Evolutionary conservation across 139 green algal species (phyloP).

Genomic region (Cymbomonas tetramitiformis): DNA sequence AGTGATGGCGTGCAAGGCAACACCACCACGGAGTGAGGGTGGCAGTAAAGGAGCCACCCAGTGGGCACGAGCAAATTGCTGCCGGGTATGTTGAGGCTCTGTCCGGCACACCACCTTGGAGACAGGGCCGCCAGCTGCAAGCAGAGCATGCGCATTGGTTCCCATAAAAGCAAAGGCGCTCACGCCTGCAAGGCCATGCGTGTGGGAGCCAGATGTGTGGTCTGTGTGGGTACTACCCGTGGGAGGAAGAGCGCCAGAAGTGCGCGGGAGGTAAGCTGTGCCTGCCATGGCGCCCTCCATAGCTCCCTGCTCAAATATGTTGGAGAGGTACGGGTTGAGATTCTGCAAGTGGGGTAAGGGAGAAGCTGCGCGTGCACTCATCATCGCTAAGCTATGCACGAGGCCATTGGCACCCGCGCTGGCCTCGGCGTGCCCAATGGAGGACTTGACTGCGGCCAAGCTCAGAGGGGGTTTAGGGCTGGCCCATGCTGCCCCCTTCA

Average conservation of each 20-base stretch:
- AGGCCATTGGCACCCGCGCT: conserved; percentile 55
- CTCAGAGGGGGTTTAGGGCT: conserved; percentile 30
- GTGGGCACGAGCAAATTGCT: no score
- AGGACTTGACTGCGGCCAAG: conserved; percentile 59
- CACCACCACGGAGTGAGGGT: no score
- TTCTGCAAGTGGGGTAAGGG: conserved; percentile 24
- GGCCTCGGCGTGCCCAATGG: conserved; percentile 66
- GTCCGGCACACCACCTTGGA: no score
- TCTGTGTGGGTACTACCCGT: no score
- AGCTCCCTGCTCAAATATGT: no score
- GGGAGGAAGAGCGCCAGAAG: no score
- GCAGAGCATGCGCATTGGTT: conserved; percentile 70
- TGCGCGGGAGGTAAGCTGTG: not conserved
- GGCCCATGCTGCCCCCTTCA: conserved; percentile 20
- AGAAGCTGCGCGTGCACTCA: not conserved
- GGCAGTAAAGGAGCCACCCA: no score
- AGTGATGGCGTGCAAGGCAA: no score
- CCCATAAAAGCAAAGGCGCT: conserved; percentile 72
- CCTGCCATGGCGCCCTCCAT: not conserved
- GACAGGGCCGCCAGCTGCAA: no score
- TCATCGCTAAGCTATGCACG: conserved; percentile 15
- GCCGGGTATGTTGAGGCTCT: no score
- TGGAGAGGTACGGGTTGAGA: conserved; percentile 49
- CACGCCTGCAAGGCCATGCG: conserved; percentile 25
- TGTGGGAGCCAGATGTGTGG: no score